Base-by-base conservation (phyloP, 495 filamentous ascomycete genomes). In the Penicillium cataractarum region DNA sequence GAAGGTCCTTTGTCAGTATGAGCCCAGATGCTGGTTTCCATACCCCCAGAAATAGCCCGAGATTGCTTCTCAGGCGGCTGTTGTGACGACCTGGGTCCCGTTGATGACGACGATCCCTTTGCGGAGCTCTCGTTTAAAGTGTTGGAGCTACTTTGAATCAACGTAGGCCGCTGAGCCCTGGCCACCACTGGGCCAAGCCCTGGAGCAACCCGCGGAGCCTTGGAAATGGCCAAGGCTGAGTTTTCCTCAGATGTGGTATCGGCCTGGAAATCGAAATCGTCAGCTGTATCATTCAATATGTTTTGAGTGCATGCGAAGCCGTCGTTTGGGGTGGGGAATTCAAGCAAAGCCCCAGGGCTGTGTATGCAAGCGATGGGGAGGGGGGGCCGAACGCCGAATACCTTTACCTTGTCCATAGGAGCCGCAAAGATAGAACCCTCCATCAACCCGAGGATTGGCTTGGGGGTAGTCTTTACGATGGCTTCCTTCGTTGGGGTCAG, bases 81-180 rank as follows among this genome's bases (percentile, higher is more conserved):
- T 21, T 46, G 42, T 7, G 6, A 10, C 5, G 24, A 15, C 4
- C 12, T 49, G 22, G 46, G 22, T 17, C 24, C 24, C 15, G 24
- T 12, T 12, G 22, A 6, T 27, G 46, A 4, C 22, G 26, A 21
- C 6, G 46, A 0, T 50, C 13, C 46, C 46, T 50, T 50, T 7
- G 5, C 13, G 8, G 46, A 29, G 6, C 8, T n/a, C 5, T 29
- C 46, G 8, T 29, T 50, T 13, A 1, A 24, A 29, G 29, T 8
- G 24, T 50, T 50, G 17, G 46, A 50, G 46, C 24, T 50, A n/a
- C 46, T 50, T 27, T 50, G 46, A 26, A 21, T 24, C 46, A 50
- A n/a, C 1, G 46, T 29, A 15, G 22, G 2, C 5, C 46, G 22
- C 46, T 50, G 46, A n/a, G 4, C 15, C 46, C 29, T 12, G 26